Evolutionary conservation across 2,329 filamentous ascomycete species (phyloP).

Genomic region (Alternaria brassicae): DNA sequence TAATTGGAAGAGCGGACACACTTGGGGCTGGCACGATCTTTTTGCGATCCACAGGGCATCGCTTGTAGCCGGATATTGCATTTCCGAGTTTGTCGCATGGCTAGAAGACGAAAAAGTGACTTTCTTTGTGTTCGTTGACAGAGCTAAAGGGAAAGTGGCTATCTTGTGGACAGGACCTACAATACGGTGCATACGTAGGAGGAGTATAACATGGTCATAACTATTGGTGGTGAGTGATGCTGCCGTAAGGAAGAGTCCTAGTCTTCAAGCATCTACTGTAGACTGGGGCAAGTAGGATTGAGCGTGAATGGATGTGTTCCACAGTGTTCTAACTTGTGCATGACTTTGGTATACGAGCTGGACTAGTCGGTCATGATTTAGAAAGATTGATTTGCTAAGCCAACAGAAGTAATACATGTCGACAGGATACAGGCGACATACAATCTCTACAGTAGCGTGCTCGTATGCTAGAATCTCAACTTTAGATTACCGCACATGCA

Average conservation of each 20-base stretch:
- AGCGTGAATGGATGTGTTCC: background rate
- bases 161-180: background rate
- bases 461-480: background rate
- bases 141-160: background rate
- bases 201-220: background rate
- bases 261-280: background rate
- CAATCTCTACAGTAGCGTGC: background rate
- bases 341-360: background rate
- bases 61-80: background rate
- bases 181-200: background rate
- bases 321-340: background rate
- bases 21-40: too few relatives aligned
- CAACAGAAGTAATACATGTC: background rate
- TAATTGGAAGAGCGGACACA: background rate
- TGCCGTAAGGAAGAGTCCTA: background rate
- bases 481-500: background rate
- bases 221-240: background rate
- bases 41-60: fast-evolving
- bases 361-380: background rate
- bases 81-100: background rate
- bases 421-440: background rate
- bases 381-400: background rate
- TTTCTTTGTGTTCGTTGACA: background rate
- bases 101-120: background rate
- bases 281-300: background rate